These are phyloP conservation scores for Ramaria sp. DNA, from an alignment of 768 basidiomycete genomes.

Conservation along the genomic window DNA sequence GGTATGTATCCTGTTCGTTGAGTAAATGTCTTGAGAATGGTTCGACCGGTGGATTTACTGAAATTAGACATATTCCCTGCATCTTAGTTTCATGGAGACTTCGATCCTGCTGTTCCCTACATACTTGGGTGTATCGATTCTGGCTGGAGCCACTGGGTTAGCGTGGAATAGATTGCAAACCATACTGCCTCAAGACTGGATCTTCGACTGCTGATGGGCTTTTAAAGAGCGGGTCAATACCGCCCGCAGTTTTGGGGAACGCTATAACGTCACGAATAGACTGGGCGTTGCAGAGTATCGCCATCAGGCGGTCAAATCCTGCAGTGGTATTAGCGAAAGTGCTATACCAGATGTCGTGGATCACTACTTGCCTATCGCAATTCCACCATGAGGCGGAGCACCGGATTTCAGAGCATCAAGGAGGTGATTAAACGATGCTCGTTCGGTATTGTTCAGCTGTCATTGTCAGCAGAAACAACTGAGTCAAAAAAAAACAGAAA, in stretches of 20 bases:
- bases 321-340: slow-evolving; percentile 12
- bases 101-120: too few species aligned
- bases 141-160: too few species aligned
- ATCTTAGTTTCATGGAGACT: too few species aligned
- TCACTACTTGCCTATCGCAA: slow-evolving; percentile 64
- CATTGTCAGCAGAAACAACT: slow-evolving; percentile 1
- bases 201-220: slow-evolving; percentile 58
- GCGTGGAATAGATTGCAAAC: slow-evolving; percentile 1
- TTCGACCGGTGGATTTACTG: too few species aligned
- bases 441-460: slow-evolving; percentile 66
- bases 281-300: slow-evolving; percentile 76
- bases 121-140: too few species aligned
- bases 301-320: slow-evolving; percentile 92
- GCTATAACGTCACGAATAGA: slow-evolving; percentile 95
- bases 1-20: too few species aligned
- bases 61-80: too few species aligned
- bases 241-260: slow-evolving; percentile 83
- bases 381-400: slow-evolving; percentile 92
- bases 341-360: not conserved
- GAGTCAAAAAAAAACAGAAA: not conserved
- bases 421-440: slow-evolving; percentile 70
- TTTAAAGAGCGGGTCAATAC: slow-evolving; percentile 80
- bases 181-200: slow-evolving; percentile 30
- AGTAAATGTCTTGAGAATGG: too few species aligned
- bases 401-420: slow-evolving; percentile 81